A percentile compares a stretch with the other conserved stretches of the same genome.
phyloP scores from a whole-genome alignment of 208 protist genomes.

The Acanthamoeba culbertsoni region DNA sequence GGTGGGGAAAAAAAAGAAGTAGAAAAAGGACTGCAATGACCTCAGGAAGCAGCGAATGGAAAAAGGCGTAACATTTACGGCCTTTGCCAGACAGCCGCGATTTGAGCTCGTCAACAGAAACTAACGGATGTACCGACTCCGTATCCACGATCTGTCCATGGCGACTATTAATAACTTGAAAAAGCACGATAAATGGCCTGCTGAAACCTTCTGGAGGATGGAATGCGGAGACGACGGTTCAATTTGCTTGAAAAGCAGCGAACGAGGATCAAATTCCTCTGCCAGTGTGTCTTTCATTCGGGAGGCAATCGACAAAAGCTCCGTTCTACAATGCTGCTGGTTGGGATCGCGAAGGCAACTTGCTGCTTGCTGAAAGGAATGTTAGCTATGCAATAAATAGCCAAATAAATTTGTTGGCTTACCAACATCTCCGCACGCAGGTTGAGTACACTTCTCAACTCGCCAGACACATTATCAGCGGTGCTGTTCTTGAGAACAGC shows the following conservation, averaged over 20 bases:
- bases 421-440: too few relatives aligned
- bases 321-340: background rate
- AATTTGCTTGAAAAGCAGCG: background rate
- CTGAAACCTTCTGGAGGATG: background rate
- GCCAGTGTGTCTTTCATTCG: background rate
- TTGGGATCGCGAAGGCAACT: background rate
- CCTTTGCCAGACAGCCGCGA: slow-evolving; percentile 29
- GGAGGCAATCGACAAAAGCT: background rate
- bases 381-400: background rate
- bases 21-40: background rate
- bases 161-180: too few relatives aligned
- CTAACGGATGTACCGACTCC: slow-evolving; percentile 59
- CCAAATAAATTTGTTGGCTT: background rate
- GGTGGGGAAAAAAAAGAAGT: background rate
- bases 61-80: slow-evolving; percentile 63
- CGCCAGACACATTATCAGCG: too few relatives aligned
- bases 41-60: slow-evolving; percentile 61
- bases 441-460: too few relatives aligned
- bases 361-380: background rate
- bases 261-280: background rate
- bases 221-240: background rate
- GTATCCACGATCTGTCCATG: slow-evolving; percentile 36
- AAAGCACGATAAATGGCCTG: too few relatives aligned
- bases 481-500: too few relatives aligned
- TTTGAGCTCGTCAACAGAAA: slow-evolving; percentile 55